Evolutionary conservation across 2,329 filamentous ascomycete species (phyloP), one percentile per base, ranked within the genome.

Genomic region (Penicillium sp.): DNA sequence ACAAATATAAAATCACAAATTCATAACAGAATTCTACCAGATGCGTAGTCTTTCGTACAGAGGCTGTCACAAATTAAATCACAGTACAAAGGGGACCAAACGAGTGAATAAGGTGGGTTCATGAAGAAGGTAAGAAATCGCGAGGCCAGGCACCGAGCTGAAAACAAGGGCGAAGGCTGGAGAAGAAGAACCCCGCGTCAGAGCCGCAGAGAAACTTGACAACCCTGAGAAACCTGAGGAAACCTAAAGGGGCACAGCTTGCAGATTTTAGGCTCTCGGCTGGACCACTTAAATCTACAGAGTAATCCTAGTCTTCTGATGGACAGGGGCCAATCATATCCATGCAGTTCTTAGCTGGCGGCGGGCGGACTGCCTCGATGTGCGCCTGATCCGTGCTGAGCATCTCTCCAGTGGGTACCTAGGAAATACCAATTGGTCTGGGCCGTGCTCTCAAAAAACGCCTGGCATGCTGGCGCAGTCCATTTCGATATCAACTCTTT

Each of bases 331-430:
- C 47, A 45, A 49, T 50, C 53, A 56, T 17, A 13, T 15, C n/a
- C 15, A 51, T 24, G 17, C 19, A 19, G 28, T 40, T 40, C 13
- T 17, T 40, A 6, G 38, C 37, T 45, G 10, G 35, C 45, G 30
- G 15, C 45, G n/a, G 35, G 28, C 30, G 33, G n/a, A 28, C 24
- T 59, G 38, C n/a, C 28, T 42, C 12, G 15, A 45, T 40, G 28
- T 53, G 56, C 53, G 45, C 53, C 56, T 56, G 56, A 62, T 38
- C 17, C 19, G 8, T 58, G 28, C 24, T 54, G 51, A 3, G 51
- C 22, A 51, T 12, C n/a, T 8, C 9, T 17, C 19, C 35, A 13
- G 26, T 30, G 26, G 45, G 17, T 19, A 30, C 24, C 8, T 15
- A 49, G 24, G 9, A 49, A 8, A 24, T 10, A 13, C 24, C 3